Conservation (phyloP, 805 yeast species). For the Yamadazyma philogaea region DNA sequence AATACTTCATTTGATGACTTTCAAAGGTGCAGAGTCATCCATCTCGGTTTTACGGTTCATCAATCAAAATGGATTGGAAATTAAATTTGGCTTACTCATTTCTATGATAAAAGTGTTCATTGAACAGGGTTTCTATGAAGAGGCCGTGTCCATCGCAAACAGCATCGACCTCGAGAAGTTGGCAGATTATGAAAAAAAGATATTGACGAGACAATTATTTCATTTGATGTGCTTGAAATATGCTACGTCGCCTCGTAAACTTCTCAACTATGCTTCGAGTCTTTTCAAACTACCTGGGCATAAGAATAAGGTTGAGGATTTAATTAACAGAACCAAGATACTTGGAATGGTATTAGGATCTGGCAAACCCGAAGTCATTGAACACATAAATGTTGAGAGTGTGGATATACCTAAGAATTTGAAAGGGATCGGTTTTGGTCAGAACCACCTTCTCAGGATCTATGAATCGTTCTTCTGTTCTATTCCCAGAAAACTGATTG, state of each 20-base stretch:
- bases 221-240: constrained; percentile 28
- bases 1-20: constrained; percentile 33
- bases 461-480: constrained; percentile 24
- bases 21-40: constrained; percentile 35
- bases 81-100: constrained; percentile 24
- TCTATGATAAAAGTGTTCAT: constrained; percentile 31
- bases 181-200: constrained; percentile 15
- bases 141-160: constrained; percentile 34
- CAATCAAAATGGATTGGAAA: constrained; percentile 22
- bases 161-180: constrained; percentile 24
- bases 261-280: constrained; percentile 35
- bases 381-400: not conserved
- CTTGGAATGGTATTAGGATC: constrained; percentile 24
- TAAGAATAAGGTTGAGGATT: constrained; percentile 14
- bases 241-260: constrained; percentile 30
- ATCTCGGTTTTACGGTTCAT: constrained; percentile 32
- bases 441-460: constrained; percentile 14
- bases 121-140: constrained; percentile 26
- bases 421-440: constrained; percentile 7
- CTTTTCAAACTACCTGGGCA: constrained; percentile 17
- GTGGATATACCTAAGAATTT: constrained; percentile 18
- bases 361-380: constrained; percentile 16
- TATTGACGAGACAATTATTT: constrained; percentile 30
- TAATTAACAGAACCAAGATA: constrained; percentile 26
- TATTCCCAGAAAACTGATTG: constrained; percentile 14